phyloP scores from a whole-genome alignment of 805 yeast species.

The Ogataea naganishii region DNA sequence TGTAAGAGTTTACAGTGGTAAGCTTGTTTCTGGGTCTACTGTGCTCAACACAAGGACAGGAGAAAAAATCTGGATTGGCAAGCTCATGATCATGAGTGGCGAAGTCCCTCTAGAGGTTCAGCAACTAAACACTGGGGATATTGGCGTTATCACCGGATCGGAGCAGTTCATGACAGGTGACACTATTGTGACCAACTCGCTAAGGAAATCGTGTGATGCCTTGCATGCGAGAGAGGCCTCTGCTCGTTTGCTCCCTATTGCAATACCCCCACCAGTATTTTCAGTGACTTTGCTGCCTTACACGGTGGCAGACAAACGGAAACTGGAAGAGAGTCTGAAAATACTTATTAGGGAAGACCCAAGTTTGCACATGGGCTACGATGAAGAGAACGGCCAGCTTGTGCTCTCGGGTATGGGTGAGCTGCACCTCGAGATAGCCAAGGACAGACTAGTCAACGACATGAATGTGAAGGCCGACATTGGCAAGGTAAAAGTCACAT shows the following conservation, averaged over 20 bases:
- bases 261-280: conserved; percentile 88
- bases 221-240: conserved; percentile 28
- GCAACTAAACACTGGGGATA: conserved; percentile 63
- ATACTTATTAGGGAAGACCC: conserved; percentile 84
- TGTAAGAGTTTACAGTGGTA: conserved; percentile 84
- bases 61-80: conserved; percentile 54
- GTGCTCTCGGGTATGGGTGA: conserved; percentile 96
- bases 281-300: conserved; percentile 77
- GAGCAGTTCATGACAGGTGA: conserved; percentile 83
- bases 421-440: conserved; percentile 82
- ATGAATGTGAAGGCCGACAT: conserved; percentile 74
- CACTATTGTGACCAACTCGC: conserved; percentile 61
- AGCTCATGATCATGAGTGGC: conserved; percentile 79
- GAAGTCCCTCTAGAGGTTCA: conserved; percentile 70
- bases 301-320: conserved; percentile 71
- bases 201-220: conserved; percentile 31
- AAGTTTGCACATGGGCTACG: conserved; percentile 58
- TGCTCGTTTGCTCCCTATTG: conserved; percentile 63
- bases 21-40: conserved; percentile 49
- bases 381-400: conserved; percentile 86
- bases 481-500: conserved; percentile 83
- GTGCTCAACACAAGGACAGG: conserved; percentile 66
- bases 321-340: conserved; percentile 61
- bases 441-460: conserved; percentile 69
- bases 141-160: conserved; percentile 80